A percentile compares a stretch with the other conserved stretches of the same genome.
These are phyloP conservation scores for Phialocephala subalpina DNA, from an alignment of 2,329 filamentous ascomycete genomes.

Conservation along the genomic window DNA sequence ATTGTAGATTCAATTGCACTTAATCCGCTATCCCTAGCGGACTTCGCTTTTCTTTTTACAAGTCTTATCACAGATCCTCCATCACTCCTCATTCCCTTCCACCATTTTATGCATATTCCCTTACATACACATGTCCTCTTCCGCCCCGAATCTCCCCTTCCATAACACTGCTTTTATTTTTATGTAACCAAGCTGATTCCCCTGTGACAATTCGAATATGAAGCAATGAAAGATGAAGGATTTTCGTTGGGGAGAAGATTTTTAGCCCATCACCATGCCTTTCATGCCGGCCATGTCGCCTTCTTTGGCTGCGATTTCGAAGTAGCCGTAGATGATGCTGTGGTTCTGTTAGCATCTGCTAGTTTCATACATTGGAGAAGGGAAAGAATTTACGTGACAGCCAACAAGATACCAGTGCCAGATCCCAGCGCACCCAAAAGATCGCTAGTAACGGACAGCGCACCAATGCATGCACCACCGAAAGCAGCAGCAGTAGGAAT, in stretches of 20 bases:
- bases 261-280: conserved; percentile 75
- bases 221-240: conserved; percentile 35
- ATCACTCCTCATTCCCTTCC: neutral
- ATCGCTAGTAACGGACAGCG: conserved; percentile 93
- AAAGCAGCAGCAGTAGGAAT: conserved; percentile 98
- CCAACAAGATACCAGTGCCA: conserved; percentile 96
- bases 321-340: conserved; percentile 99
- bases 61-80: neutral
- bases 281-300: conserved; percentile 85
- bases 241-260: neutral
- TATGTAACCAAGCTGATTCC: conserved; percentile 28
- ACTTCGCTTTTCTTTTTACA: conserved; percentile 8
- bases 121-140: neutral
- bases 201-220: conserved; percentile 29
- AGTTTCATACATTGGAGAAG: neutral
- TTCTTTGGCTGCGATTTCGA: conserved; percentile 98
- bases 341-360: conserved; percentile 39
- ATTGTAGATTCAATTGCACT: neutral
- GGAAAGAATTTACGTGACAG: conserved; percentile 84
- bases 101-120: neutral
- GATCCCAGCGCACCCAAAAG: conserved; percentile 95
- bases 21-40: neutral
- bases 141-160: conserved; percentile 9
- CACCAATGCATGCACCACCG: conserved; percentile 98
- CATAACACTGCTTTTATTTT: conserved; percentile 31